These are phyloP conservation scores for Cenchrus purpureus DNA, from an alignment of 176 grass and related monocot species.

Conservation along the genomic window DNA sequence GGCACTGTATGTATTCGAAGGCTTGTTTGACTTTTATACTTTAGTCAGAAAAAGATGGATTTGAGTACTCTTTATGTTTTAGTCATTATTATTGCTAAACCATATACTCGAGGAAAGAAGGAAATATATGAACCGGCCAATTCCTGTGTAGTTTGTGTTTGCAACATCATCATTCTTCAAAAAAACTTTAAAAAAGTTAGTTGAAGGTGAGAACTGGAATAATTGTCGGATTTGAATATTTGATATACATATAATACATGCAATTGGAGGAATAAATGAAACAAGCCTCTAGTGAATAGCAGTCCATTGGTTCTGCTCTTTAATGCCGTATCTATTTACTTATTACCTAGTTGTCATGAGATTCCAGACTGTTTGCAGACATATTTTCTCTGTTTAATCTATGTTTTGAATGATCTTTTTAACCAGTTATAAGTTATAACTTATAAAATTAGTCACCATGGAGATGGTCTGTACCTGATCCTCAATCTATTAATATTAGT, in stretches of 20 bases:
- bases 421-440: not conserved
- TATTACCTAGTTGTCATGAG: not conserved
- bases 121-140: not conserved
- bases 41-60: not conserved
- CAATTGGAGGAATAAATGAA: not conserved
- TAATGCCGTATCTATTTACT: not conserved
- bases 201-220: not conserved
- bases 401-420: not conserved
- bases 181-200: not conserved
- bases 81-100: not conserved
- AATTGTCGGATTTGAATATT: not conserved
- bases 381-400: not conserved
- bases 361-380: not conserved
- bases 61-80: not conserved
- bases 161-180: not conserved
- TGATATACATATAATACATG: not conserved
- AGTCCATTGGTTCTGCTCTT: not conserved
- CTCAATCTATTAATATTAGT: not conserved
- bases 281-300: not conserved
- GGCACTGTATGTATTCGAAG: constrained; percentile 4
- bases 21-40: not conserved
- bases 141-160: not conserved
- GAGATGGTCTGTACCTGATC: not conserved
- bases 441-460: not conserved
- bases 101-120: not conserved